Evolutionary conservation across 345 rosid genomes (phyloP).

Genomic region (Salix exigua): DNA sequence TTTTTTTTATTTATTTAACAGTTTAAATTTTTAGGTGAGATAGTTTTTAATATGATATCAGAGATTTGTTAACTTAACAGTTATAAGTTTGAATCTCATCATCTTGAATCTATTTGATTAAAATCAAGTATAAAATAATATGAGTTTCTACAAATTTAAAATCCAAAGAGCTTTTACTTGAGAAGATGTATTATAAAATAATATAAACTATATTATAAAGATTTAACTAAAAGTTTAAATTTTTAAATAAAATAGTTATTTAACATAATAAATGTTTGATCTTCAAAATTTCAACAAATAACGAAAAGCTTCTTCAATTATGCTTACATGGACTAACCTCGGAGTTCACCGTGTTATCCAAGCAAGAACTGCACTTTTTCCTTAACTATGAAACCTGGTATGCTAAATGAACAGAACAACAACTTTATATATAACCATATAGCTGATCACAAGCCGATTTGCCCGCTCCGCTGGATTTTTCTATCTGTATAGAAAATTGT

Average conservation of each 20-base stretch:
- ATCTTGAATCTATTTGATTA: no score
- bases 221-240: rapidly evolving
- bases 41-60: no score
- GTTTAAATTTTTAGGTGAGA: no score
- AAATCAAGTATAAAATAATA: no score
- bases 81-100: rapidly evolving
- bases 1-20: no score
- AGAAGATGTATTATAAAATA: no score
- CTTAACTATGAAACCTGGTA: not conserved
- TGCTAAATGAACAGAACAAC: not conserved
- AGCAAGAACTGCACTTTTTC: not conserved
- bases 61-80: rapidly evolving
- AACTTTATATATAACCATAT: constrained; percentile 9
- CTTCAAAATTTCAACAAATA: not conserved
- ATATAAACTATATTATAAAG: no score
- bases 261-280: not conserved
- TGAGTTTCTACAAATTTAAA: no score
- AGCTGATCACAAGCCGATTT: no score
- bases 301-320: not conserved
- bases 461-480: no score
- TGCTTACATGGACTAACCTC: not conserved
- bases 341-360: not conserved
- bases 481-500: no score
- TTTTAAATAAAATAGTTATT: rapidly evolving
- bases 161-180: no score